Conservation (phyloP, 2,329 filamentous ascomycete species). For the Pestalotiopsis sp. region DNA sequence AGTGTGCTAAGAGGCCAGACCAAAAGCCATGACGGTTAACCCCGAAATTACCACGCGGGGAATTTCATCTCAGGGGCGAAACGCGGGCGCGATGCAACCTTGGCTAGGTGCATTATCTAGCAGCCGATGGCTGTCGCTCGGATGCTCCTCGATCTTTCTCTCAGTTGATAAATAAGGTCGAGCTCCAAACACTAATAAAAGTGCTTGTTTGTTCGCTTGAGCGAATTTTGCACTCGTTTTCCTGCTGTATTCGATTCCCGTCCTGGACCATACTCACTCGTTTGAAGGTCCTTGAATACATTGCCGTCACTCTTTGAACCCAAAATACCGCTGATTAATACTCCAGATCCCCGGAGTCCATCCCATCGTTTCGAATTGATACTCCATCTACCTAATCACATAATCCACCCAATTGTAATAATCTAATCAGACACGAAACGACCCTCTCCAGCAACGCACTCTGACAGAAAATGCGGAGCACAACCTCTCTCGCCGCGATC, state of each 20-base stretch:
- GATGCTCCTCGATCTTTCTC: not conserved
- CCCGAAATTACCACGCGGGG: constrained; percentile 2
- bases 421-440: not conserved
- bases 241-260: not conserved
- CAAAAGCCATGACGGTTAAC: not conserved
- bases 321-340: not conserved
- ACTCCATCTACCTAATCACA: not conserved
- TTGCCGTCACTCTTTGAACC: not conserved
- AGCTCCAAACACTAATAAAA: not conserved
- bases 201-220: not conserved
- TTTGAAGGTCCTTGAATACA: not conserved
- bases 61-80: constrained; percentile 1
- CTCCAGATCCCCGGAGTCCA: not conserved
- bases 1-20: not conserved
- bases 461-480: constrained; percentile 25
- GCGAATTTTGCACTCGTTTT: not conserved
- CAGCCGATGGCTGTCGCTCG: not conserved
- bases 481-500: constrained; percentile 20
- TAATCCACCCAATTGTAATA: not conserved
- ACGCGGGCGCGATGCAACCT: not conserved
- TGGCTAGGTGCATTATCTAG: not conserved
- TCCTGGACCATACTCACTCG: not conserved
- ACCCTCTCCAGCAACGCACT: not conserved
- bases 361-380: not conserved
- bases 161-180: not conserved